Conservation (phyloP, 352 stramenopile genomes). For the Pythium aristosporum region DNA sequence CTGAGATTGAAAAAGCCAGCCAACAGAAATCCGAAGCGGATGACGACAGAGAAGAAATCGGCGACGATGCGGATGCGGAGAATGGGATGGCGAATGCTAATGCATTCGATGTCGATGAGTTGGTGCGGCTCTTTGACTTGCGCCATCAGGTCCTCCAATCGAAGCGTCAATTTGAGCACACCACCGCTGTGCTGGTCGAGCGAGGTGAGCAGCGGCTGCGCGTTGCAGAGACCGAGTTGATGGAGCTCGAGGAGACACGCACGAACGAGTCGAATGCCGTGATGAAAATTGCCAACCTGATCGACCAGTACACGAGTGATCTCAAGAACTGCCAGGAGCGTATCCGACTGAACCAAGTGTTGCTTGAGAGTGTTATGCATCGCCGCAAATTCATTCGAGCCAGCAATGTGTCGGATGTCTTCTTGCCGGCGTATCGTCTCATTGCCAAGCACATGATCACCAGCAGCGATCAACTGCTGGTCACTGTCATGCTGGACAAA, state of each 20-base stretch:
- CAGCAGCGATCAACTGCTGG: constrained; percentile 68
- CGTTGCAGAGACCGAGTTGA: constrained; percentile 53
- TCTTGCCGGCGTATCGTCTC: constrained; percentile 67
- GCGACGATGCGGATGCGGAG: constrained; percentile 2
- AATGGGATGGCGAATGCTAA: constrained; percentile 7
- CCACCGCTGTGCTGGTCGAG: constrained; percentile 43
- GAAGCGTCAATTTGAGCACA: constrained; percentile 64
- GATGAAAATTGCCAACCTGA: constrained; percentile 47
- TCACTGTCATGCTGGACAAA: constrained; percentile 76
- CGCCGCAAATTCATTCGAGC: constrained; percentile 66
- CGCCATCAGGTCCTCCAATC: constrained; percentile 74
- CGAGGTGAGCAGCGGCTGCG: constrained; percentile 59
- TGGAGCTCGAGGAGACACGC: constrained; percentile 57
- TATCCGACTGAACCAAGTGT: constrained; percentile 51
- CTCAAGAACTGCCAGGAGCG: constrained; percentile 52
- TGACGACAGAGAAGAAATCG: constrained; percentile 25
- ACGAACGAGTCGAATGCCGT: constrained; percentile 42
- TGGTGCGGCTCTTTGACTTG: constrained; percentile 74
- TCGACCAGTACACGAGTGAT: constrained; percentile 57
- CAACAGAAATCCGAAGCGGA: constrained; percentile 29
- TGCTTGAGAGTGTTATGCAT: constrained; percentile 63
- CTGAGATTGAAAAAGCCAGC: constrained; percentile 43
- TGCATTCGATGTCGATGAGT: constrained; percentile 60
- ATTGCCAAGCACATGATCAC: constrained; percentile 65
- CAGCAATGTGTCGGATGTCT: constrained; percentile 58